Conservation (phyloP, 441 rosid genomes). For the Syzygium syzygioides region DNA sequence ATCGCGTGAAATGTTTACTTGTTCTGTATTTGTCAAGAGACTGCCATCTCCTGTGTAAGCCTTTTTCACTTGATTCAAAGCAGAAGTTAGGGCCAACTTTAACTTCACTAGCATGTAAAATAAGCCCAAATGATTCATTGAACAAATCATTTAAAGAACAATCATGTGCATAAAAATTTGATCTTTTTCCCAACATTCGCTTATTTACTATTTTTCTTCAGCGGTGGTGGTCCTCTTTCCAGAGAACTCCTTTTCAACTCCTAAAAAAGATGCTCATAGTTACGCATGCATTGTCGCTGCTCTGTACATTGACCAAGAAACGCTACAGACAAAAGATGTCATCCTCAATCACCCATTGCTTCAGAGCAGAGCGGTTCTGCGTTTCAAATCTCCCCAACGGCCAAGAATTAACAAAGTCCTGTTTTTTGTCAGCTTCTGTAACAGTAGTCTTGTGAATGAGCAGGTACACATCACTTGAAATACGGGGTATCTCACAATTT, state of each 20-base stretch:
- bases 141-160: background rate
- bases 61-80: background rate
- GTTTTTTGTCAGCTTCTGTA: background rate
- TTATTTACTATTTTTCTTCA: background rate
- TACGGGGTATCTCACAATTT: background rate
- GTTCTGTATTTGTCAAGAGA: background rate
- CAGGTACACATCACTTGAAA: background rate
- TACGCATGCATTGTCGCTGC: background rate
- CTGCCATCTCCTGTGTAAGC: background rate
- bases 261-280: background rate
- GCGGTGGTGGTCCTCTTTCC: background rate
- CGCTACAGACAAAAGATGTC: background rate
- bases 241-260: background rate
- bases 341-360: background rate
- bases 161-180: background rate
- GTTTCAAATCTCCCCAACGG: background rate
- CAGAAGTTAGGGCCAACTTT: background rate
- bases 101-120: background rate
- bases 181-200: background rate
- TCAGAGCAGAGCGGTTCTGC: background rate
- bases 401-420: background rate
- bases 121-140: background rate
- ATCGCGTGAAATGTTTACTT: background rate
- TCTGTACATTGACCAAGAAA: background rate
- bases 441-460: constrained; percentile 8